Evolutionary conservation across 768 basidiomycete species (phyloP), one percentile per base, ranked within the genome.

Genomic region (Scleroderma bovista): DNA sequence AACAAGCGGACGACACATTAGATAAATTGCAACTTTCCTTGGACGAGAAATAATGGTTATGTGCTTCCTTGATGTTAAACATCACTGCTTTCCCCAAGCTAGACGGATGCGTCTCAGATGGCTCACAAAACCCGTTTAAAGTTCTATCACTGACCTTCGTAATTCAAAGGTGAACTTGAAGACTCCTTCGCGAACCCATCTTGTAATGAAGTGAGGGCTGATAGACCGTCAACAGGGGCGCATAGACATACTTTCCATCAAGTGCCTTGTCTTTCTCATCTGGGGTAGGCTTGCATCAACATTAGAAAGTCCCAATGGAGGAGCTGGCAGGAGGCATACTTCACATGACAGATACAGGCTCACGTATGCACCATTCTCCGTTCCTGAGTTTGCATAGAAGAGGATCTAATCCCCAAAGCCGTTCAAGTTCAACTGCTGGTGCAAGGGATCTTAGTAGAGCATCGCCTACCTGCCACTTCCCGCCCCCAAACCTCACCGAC

Each of bases 81-180:
- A 77, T 49, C 2, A 77, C 64, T 1, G 69, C 73, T 60, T 79
- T 84, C 69, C 78, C 63, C n/a, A 69, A 20, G 47, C 69, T 73
- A 31, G 46, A 38, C 22, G 6, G 40, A 41, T 11, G 5, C 20
- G n/a, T 32, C 19, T 6, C n/a, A 22, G 26, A 9, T 29, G 9
- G 26, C 9, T 29, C 17, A n/a, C 17, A 39, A 7, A 38, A 29
- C 36, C 22, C 15, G 16, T 26, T 24, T 4, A 16, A n/a, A 15
- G 11, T 12, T 1, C 15, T 17, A 42, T 24, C n/a, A 24, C 62
- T 56, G 56, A 83, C 88, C 80, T 86, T 60, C 80, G 78, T 56
- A 93, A 71, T 60, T 92, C 90, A 57, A 93, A 92, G 52, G 77
- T 81, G 64, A 93, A 93, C 60, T 83, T 89, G 70, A 80, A 93